These are phyloP conservation scores for Euptelea pleiosperma DNA, from an alignment of 164 flowering plant species.

Conservation along the genomic window DNA sequence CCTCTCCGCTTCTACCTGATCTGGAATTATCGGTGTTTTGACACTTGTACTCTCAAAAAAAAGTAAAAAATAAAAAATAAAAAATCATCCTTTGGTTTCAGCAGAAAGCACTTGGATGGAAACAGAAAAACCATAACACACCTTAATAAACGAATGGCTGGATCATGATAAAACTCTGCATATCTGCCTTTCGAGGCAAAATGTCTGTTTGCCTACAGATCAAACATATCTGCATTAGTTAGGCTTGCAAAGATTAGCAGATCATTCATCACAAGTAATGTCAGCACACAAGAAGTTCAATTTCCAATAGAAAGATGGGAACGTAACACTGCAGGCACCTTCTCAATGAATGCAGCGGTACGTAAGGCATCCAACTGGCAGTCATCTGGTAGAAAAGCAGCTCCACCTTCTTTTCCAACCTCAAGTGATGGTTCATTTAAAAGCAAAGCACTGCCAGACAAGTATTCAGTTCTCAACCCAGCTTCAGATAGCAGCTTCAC, in stretches of 20 bases:
- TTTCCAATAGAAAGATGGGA: too few species aligned
- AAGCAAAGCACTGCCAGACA: constrained; percentile 46
- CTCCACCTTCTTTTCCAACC: constrained; percentile 47
- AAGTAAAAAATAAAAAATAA: not conserved
- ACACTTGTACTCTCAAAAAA: not conserved
- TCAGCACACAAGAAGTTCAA: not conserved
- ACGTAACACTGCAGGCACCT: too few species aligned
- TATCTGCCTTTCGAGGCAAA: constrained; percentile 71
- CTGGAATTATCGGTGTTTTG: constrained; percentile 31
- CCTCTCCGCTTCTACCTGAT: constrained; percentile 47
- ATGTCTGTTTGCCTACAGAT: constrained; percentile 57
- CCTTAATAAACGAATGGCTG: constrained; percentile 68
- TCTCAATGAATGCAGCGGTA: constrained; percentile 58
- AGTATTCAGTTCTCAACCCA: constrained; percentile 56
- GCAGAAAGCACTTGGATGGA: not conserved
- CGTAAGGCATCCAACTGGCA: constrained; percentile 64
- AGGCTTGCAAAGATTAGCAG: not conserved
- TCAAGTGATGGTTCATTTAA: constrained; percentile 53
- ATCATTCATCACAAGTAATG: not conserved
- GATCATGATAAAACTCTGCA: constrained; percentile 83
- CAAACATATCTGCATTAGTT: constrained; percentile 5
- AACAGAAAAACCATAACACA: constrained; percentile 15
- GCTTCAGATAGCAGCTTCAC: constrained; percentile 51
- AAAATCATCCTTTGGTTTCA: not conserved
- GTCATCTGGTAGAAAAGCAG: constrained; percentile 67